These are phyloP conservation scores for Scalesia atractyloides DNA, from an alignment of 129 eudicot species.

Conservation along the genomic window DNA sequence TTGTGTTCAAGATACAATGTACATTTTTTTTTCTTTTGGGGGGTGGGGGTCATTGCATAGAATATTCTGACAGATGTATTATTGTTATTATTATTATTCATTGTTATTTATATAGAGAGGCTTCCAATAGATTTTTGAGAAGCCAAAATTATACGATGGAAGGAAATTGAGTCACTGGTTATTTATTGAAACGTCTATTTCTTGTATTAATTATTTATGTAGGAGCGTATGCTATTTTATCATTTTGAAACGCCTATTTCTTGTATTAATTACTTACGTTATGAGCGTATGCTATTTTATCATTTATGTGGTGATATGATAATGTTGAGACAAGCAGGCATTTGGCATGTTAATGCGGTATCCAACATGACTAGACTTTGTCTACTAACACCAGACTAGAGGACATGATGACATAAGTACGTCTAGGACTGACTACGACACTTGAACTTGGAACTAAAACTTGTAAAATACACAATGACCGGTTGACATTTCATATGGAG, in stretches of 20 bases:
- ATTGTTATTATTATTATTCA: constrained; percentile 19
- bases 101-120: constrained; percentile 21
- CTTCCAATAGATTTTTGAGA: constrained; percentile 30
- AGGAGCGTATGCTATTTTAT: neutral
- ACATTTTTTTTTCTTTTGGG: constrained; percentile 14
- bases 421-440: neutral
- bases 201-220: neutral
- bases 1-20: constrained; percentile 29
- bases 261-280: neutral
- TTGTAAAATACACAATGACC: neutral
- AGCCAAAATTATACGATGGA: constrained; percentile 28
- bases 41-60: constrained; percentile 18
- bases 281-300: neutral
- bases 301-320: neutral
- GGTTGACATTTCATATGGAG: too few species aligned
- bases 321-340: neutral
- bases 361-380: too few species aligned
- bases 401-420: neutral
- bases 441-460: neutral
- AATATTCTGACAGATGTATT: constrained; percentile 28
- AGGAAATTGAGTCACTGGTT: constrained; percentile 17
- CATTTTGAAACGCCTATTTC: neutral
- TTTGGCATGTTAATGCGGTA: neutral
- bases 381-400: neutral
- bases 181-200: constrained; percentile 3